phyloP scores from a whole-genome alignment of 2,329 filamentous ascomycete species.

The Pseudocercospora eumusae region DNA sequence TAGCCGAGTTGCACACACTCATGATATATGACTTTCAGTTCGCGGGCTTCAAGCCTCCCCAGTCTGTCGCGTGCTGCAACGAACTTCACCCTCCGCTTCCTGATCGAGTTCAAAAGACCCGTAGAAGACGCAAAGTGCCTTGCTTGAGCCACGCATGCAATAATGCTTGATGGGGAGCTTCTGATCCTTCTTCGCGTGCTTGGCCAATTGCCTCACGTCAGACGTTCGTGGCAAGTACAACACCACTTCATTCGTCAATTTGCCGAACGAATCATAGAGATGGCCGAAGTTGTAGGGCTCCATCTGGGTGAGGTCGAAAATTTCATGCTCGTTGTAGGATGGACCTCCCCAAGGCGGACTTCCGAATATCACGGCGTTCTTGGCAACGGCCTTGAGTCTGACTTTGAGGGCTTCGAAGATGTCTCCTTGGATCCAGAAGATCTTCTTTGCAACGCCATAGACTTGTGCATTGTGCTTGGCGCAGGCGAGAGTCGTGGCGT shows the following conservation, averaged over 20 bases:
- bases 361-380: constrained; percentile 64
- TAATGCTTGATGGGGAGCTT: constrained; percentile 83
- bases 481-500: constrained; percentile 77
- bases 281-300: constrained; percentile 74
- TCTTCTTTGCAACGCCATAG: constrained; percentile 75
- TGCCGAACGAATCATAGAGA: constrained; percentile 63
- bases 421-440: constrained; percentile 85
- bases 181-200: constrained; percentile 40
- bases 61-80: neutral
- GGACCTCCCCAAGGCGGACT: constrained; percentile 76
- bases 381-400: constrained; percentile 50
- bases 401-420: constrained; percentile 72
- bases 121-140: constrained; percentile 65
- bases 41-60: neutral
- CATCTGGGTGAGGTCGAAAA: constrained; percentile 87
- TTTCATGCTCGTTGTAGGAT: constrained; percentile 62
- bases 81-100: neutral
- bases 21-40: neutral
- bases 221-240: constrained; percentile 86
- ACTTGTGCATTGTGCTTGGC: constrained; percentile 88
- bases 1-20: neutral
- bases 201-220: constrained; percentile 74
- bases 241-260: constrained; percentile 58
- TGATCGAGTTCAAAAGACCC: constrained; percentile 49
- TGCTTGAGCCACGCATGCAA: constrained; percentile 86